Evolutionary conservation across 805 yeast genomes (phyloP).

Genomic region (Zygotorulaspora chibaensis): DNA sequence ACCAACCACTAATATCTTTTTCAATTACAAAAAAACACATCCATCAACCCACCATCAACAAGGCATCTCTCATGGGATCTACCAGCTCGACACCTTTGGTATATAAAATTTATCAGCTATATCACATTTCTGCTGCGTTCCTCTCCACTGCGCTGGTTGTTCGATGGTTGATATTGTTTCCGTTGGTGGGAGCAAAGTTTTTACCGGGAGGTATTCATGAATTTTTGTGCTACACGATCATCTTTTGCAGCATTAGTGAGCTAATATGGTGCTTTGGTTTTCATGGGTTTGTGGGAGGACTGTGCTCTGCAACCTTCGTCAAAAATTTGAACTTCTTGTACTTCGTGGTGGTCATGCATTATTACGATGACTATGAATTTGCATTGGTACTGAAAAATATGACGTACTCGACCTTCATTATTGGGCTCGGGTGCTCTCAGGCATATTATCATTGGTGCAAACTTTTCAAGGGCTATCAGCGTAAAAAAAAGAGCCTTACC

Average conservation of each 20-base stretch:
- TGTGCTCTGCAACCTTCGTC: constrained; percentile 18
- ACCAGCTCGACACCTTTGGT: constrained; percentile 4
- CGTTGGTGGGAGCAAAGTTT: constrained; percentile 60
- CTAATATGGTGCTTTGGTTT: constrained; percentile 26
- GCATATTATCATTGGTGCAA: constrained; percentile 28
- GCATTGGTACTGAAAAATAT: constrained; percentile 29
- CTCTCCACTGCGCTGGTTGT: constrained; percentile 31
- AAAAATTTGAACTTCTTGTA: constrained; percentile 30
- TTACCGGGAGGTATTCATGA: constrained; percentile 71
- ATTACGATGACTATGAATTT: constrained; percentile 34
- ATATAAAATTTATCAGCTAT: constrained; percentile 27
- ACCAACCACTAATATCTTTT: no score
- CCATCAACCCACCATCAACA: not conserved
- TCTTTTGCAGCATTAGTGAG: constrained; percentile 21
- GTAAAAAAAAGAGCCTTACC: constrained; percentile 10
- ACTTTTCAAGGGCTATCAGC: constrained; percentile 22
- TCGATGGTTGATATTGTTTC: constrained; percentile 50
- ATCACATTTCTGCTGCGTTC: constrained; percentile 25
- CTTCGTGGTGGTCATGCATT: constrained; percentile 27
- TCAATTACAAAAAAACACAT: not conserved
- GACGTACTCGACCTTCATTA: constrained; percentile 31
- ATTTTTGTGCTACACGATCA: constrained; percentile 40
- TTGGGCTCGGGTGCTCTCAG: constrained; percentile 26
- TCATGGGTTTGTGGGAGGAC: constrained; percentile 18
- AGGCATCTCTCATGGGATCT: not conserved